Evolutionary conservation across 805 yeast species (phyloP), one percentile per base, ranked within the genome.

Genomic region (Starmerella potacharoeniae): DNA sequence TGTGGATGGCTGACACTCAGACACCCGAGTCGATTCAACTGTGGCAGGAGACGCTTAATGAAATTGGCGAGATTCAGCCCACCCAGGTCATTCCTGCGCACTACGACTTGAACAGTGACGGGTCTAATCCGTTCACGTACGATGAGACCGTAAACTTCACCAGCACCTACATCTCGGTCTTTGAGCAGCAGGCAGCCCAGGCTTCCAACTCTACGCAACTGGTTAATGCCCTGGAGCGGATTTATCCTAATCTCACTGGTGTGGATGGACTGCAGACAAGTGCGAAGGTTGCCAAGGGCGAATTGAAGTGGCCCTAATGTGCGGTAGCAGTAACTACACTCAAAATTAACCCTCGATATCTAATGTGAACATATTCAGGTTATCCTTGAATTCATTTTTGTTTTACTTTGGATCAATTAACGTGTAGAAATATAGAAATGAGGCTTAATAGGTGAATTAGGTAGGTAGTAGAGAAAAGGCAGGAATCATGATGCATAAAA

Each of bases 1-100:
- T 46, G n/a, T 46, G 49, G 49, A 46, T 46, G 39, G 49, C 49
- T 5, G 49, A 46, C n/a, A 46, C 49, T 5, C 49, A 46, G 13
- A 46, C 49, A 2, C 39, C 49, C n/a, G 30, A 33, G 49, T 46
- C 49, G 4, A 46, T 46, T 22, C 22, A 46, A 7, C 40, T 46
- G 31, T 46, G 49, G 49, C 30, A 33, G 9, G 28, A 46, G 30
- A 46, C 49, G 4, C 35, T 46, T 9, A 7, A 22, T 22, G 31
- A 29, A 14, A 34, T 34, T 16, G 8, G 8, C n/a, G 8, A 46
- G 4, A 17, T 46, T 16, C 31, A 17, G 13, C 49, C 49, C 5
- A 17, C 30, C 16, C 37, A 34, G 39, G 49, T 46, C 10, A 34
- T 46, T 22, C 49, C 49, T 16, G 49, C 37, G 5, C 49, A 46